Evolutionary conservation across 2,329 filamentous ascomycete genomes (phyloP).

Genomic region (Chaetothyriales sp.): DNA sequence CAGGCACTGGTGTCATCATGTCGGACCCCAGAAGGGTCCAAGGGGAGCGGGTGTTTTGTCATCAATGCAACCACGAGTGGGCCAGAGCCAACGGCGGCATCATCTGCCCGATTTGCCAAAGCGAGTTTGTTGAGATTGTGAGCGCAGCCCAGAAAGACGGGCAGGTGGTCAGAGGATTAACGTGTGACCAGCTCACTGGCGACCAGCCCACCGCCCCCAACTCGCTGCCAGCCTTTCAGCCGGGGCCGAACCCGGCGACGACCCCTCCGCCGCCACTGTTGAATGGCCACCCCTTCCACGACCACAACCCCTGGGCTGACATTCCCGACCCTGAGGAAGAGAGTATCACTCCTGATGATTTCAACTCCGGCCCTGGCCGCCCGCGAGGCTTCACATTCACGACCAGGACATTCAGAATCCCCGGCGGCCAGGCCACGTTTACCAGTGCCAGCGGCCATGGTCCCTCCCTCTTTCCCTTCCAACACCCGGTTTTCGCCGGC

Average conservation of each 20-base stretch:
- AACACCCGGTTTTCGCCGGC: neutral
- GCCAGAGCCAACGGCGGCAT: conserved; percentile 54
- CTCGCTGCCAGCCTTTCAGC: conserved; percentile 3
- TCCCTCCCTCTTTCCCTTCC: neutral
- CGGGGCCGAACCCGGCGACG: conserved; percentile 18
- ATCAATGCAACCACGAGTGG: conserved; percentile 70
- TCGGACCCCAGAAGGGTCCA: conserved; percentile 19
- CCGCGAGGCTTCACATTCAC: conserved; percentile 13
- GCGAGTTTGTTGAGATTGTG: conserved; percentile 78
- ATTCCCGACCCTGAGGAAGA: conserved; percentile 34
- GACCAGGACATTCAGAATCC: conserved; percentile 8
- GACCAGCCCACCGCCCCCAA: neutral
- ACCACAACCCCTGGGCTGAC: conserved; percentile 34
- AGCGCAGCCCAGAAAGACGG: conserved; percentile 22
- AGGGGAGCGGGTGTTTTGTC: conserved; percentile 71
- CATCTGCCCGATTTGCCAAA: conserved; percentile 59
- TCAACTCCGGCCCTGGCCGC: conserved; percentile 10
- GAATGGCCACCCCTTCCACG: conserved; percentile 22
- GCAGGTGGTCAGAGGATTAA: neutral
- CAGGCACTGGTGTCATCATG: conserved; percentile 16
- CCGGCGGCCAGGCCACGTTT: neutral
- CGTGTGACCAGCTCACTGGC: neutral
- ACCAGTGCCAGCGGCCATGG: neutral
- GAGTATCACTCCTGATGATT: conserved; percentile 16
- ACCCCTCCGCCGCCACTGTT: conserved; percentile 15